Evolutionary conservation across 1,284 basidiomycete species (phyloP), one percentile per base, ranked within the genome.

Genomic region (Puccinia hordei): DNA sequence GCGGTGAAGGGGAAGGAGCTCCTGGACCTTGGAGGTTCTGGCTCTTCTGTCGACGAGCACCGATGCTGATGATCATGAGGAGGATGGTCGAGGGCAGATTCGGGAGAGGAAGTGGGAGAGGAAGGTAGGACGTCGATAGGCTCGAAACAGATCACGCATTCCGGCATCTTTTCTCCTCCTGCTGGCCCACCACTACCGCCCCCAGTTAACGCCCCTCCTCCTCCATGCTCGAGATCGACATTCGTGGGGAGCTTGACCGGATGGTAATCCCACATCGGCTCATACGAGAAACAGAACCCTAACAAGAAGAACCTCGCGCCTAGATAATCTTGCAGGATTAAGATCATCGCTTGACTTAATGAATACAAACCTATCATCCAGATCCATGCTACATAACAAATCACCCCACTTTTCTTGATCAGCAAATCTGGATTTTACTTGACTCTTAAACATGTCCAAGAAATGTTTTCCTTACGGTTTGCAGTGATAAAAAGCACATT

Each of bases 101-200:
- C 13, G 17, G 33, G 15, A n/a, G 59, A 46, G 44, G 49, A 38
- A 30, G 41, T 77, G 19, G 55, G 33, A 79, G 53, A 80, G 41
- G 19, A 69, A 3, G 72, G 72, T 22, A 73, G 55, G 22, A 84
- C 38, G 46, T 83, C 81, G n/a, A 85, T 83, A 27, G 78, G 75
- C 73, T 82, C 82, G 41, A 86, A 82, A 65, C 85, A 86, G 66
- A 86, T 85, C 22, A 84, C 82, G 65, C 85, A 86, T 53, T 84
- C 83, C 22, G 84, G 72, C 72, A 73, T 73, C 51, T 53, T 57
- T 22, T 59, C 53, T 4, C 27, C 55, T 15, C 22, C 27, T 57
- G 22, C n/a, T n/a, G n/a, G n/a, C 30, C 2, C 33, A 15, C 15
- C 33, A 17, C 33, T n/a, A n/a, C n/a, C n/a, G n/a, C n/a, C n/a